Evolutionary conservation across 1,284 basidiomycete genomes (phyloP).

Genomic region (Rhodotorula sp.): DNA sequence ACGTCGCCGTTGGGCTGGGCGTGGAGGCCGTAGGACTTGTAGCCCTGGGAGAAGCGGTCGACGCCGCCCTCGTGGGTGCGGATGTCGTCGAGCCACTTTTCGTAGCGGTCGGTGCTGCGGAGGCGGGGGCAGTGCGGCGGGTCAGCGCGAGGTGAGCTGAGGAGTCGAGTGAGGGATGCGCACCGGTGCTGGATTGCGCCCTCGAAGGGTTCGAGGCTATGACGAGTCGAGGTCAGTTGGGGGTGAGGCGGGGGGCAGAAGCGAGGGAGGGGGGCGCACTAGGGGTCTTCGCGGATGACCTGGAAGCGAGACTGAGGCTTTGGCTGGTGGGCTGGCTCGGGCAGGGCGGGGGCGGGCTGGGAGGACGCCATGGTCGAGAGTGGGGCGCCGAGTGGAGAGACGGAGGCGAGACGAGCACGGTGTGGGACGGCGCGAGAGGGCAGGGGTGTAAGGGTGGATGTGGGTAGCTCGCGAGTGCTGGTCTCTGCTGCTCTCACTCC

Average conservation of each 20-base stretch:
- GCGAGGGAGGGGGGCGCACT: conserved; percentile 17
- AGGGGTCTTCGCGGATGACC: conserved; percentile 37
- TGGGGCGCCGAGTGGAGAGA: not conserved
- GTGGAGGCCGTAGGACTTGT: conserved; percentile 81
- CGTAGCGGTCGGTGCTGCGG: conserved; percentile 66
- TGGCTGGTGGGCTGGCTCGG: not conserved
- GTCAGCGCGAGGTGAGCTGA: not conserved
- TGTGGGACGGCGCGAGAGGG: not conserved
- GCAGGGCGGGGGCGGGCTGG: not conserved
- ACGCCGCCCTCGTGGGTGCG: conserved; percentile 79
- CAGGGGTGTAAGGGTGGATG: too few species aligned
- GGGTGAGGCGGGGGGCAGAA: not conserved
- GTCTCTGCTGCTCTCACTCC: too few species aligned
- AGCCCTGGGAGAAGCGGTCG: conserved; percentile 83
- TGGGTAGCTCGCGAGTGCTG: too few species aligned
- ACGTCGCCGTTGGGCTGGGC: conserved; percentile 69
- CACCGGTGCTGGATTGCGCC: conserved; percentile 61
- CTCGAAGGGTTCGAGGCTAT: conserved; percentile 70
- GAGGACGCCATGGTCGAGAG: not conserved
- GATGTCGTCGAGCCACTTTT: conserved; percentile 73
- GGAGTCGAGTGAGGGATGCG: not conserved
- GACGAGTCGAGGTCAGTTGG: not conserved
- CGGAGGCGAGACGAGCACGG: not conserved
- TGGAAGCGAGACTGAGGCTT: conserved; percentile 16
- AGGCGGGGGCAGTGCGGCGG: too few species aligned